Base-by-base conservation (phyloP, 2,329 filamentous ascomycete genomes). In the Helminthosporium solani region DNA sequence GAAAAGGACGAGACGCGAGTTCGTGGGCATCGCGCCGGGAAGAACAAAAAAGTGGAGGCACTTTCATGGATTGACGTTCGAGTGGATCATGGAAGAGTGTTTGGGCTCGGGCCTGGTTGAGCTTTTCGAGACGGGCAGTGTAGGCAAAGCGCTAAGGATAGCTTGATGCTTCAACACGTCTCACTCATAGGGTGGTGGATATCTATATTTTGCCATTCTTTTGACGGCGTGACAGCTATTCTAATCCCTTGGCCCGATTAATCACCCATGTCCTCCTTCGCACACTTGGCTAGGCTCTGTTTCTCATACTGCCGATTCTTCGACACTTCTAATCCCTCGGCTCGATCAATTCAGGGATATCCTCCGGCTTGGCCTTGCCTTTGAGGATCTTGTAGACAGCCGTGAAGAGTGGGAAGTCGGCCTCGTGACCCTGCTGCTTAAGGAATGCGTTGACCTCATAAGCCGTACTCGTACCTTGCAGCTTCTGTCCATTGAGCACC, bases 401-500 rank as follows among this genome's bases (percentile, higher is more conserved):
- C 7, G 90, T 96, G 68, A 99, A 95, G 5, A 99, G 76, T 16
- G 94, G 94, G 69, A 95, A 99, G 41, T 95, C 86, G 25, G 82
- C 76, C 73, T 95, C 90, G 54, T 86, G 74, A 1, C 86, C 87
- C 56, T 87, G 80, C 40, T 83, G 82, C 75, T 87, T 88, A 64
- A 99, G 73, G 72, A 97, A 97, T 40, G 79, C 84, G 74, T 95
- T 88, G 33, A 99, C 91, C 70, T 99, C 94, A 53, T 85, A 82
- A 7, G 94, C 91, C 2, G 94, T 99, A 58, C 86, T 86, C 0
- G 90, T 97, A 30, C 94, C 94, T 75, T 99, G 94, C 48, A 99
- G 77, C 76, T 95, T 96, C 78, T 99, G 94, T 12, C 94, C 94
- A 67, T 99, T 97, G 52, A 99, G 79, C 68, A 96, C 91, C 48